Base-by-base conservation (phyloP, 2,329 filamentous ascomycete species). In the Falciphora oryzae region DNA sequence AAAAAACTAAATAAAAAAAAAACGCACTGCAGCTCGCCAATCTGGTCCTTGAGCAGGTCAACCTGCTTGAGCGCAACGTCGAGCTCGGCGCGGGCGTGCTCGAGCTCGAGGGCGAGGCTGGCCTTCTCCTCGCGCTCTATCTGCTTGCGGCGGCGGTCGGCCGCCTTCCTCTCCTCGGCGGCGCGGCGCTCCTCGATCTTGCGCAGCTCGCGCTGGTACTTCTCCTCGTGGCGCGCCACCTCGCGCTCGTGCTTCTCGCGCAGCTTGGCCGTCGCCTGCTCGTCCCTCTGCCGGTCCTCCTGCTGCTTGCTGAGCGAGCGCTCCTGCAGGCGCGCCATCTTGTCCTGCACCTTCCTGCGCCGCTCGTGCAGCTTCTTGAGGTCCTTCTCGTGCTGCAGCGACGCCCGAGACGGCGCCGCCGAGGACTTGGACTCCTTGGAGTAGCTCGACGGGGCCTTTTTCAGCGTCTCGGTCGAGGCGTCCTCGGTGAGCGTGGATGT, bases 131-230 rank as follows among this genome's bases (percentile, higher is more conserved):
- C 83, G 53, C 81, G 79, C 73, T 87, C 85, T 0, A 72, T 70
- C 27, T 77, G 75, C 74, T 87, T 88, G 31, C 76, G 76, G 59
- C 75, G 76, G 31, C 80, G 75, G 60, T 82, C 81, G 65, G 83
- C 81, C 1, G 82, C 82, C 74, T 88, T 89, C 69, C 78, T 80
- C 66, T 85, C 80, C 70, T 92, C 89, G 65, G 81, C 83, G 65
- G 80, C 79, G 61, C 85, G 84, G 76, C 86, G 86, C 68, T 86
- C 82, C 67, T 91, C 85, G 2, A 90, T 76, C 74, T 88, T 89
- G 67, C 78, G 78, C 59, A 90, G 77, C 70, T 92, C 88, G 16
- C 81, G 82, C 67, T 83, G 81, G 69, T 88, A 87, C 69, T 87
- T 89, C 60, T 87, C 87, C 68, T 89, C 85, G 63, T 88, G 85